A percentile compares a stretch with the other conserved stretches of the same genome.
Conservation (phyloP, 208 protist species). For the Acanthamoeba healyi region DNA sequence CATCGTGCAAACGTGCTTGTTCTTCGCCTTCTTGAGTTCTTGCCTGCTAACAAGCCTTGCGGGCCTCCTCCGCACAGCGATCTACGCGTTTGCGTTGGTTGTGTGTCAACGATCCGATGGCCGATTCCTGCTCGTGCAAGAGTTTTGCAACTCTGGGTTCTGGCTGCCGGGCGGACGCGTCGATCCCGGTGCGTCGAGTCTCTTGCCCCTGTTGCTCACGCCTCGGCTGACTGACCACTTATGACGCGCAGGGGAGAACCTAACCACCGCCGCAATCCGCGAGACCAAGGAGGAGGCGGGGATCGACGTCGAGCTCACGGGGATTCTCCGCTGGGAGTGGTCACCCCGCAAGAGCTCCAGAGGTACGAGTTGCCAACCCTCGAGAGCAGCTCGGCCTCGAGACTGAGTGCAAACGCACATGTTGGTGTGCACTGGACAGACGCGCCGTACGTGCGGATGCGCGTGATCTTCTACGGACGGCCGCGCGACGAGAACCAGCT, state of each 20-base stretch:
- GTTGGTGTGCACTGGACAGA: not conserved
- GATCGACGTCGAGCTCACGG: conserved; percentile 84
- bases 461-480: conserved; percentile 84
- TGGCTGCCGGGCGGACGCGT: conserved; percentile 84
- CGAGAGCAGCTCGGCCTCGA: no score
- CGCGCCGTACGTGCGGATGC: conserved; percentile 56
- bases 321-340: conserved; percentile 81
- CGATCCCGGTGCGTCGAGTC: conserved; percentile 54
- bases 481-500: conserved; percentile 77
- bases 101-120: conserved; percentile 70
- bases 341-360: not conserved
- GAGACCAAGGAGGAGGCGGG: conserved; percentile 86
- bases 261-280: conserved; percentile 73
- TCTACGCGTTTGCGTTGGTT: conserved; percentile 80
- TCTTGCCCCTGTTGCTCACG: not conserved
- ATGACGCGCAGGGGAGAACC: not conserved
- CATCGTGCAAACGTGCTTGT: no score
- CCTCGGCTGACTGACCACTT: not conserved
- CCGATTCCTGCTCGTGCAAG: conserved; percentile 80
- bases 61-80: not conserved
- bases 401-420: not conserved
- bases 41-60: not conserved
- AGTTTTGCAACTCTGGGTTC: conserved; percentile 79
- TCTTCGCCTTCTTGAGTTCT: not conserved
- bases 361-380: not conserved